Conservation (phyloP, 2,329 filamentous ascomycete species). For the Nothophoma quercina region DNA sequence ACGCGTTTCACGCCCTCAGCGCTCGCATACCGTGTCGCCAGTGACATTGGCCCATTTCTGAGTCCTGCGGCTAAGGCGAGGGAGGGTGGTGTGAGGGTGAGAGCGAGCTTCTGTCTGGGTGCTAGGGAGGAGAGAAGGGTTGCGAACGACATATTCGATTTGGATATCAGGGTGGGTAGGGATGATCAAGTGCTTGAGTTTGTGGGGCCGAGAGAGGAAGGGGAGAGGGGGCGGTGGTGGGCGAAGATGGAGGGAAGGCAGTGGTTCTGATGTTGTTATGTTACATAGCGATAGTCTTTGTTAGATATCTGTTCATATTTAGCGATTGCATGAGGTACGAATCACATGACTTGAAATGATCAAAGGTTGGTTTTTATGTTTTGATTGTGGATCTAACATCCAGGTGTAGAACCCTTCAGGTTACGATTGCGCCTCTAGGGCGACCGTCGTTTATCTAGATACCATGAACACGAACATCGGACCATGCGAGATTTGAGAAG, state of each 20-base stretch:
- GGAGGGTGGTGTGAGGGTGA: slow-evolving; percentile 52
- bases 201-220: slow-evolving; percentile 55
- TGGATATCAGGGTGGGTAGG: slow-evolving; percentile 53
- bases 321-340: no score
- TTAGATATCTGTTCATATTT: no score
- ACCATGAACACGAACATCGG: not conserved
- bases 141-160: slow-evolving; percentile 54
- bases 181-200: slow-evolving; percentile 51
- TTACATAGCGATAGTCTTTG: no score
- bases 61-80: slow-evolving; percentile 51
- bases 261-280: slow-evolving; percentile 51
- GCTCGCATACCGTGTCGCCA: slow-evolving; percentile 51
- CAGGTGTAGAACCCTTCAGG: no score
- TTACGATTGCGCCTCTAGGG: no score
- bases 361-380: not conserved
- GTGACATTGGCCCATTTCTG: slow-evolving; percentile 51
- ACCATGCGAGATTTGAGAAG: not conserved
- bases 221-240: slow-evolving; percentile 51
- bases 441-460: not conserved
- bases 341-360: no score
- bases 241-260: slow-evolving; percentile 52
- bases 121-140: slow-evolving; percentile 29
- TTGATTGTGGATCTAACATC: not conserved
- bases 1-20: slow-evolving; percentile 51
- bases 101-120: slow-evolving; percentile 56